phyloP scores from a whole-genome alignment of 169 alveolate genomes.

The Plasmodium inui region DNA sequence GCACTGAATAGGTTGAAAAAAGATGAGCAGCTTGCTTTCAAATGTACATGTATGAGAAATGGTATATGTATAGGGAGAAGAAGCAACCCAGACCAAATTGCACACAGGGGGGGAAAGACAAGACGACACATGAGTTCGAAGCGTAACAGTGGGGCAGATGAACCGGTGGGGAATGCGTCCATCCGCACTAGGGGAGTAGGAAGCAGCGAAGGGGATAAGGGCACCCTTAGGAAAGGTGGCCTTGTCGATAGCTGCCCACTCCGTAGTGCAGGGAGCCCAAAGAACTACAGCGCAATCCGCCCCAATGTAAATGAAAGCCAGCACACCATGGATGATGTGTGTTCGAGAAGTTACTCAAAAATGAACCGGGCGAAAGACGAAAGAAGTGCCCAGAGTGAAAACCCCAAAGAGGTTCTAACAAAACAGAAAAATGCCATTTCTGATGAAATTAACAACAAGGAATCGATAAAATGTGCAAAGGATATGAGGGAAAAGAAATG shows the following conservation, averaged over 20 bases:
- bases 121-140: background rate
- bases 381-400: background rate
- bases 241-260: background rate
- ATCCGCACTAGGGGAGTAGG: background rate
- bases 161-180: background rate
- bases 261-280: background rate
- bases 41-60: conserved; percentile 28
- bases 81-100: background rate
- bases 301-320: background rate
- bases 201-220: background rate
- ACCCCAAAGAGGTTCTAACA: background rate
- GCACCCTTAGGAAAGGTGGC: background rate
- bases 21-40: conserved; percentile 20
- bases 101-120: background rate
- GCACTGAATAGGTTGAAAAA: conserved; percentile 12
- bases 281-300: background rate
- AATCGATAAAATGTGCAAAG: conserved; percentile 1
- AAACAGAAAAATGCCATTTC: background rate
- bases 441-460: background rate
- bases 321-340: conserved; percentile 6
- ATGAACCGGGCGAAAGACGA: background rate
- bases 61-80: conserved; percentile 27
- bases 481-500: conserved; percentile 5
- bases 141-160: background rate
- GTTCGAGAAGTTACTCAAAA: background rate